A percentile compares a stretch with the other conserved stretches of the same genome.
phyloP scores from a whole-genome alignment of 2,329 filamentous ascomycete genomes.

The Nigrograna mackinnonii region DNA sequence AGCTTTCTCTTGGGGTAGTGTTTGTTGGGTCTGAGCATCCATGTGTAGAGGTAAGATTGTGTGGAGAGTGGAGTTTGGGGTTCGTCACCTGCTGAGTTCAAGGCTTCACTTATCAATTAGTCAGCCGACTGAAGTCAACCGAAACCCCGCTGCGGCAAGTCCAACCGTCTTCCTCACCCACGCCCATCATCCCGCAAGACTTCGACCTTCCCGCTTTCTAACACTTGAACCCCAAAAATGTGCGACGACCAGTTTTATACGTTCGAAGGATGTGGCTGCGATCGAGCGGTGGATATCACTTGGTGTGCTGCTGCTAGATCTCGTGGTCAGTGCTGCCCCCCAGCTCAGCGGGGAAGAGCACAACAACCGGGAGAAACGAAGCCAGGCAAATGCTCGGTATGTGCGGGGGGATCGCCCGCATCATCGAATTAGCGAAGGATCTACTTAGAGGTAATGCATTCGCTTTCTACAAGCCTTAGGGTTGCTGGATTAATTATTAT shows the following conservation, averaged over 20 bases:
- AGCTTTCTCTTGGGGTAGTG: conserved; percentile 8
- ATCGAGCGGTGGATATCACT: conserved; percentile 9
- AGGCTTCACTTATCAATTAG: no score
- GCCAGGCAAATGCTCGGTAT: conserved; percentile 6
- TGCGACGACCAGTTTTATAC: conserved; percentile 5
- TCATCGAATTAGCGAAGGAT: conserved; percentile 6
- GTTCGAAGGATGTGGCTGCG: conserved; percentile 7
- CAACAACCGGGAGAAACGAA: conserved; percentile 7
- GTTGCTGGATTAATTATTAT: no score
- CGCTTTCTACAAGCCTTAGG: no score
- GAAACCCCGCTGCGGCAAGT: no score
- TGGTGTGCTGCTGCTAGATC: conserved; percentile 6
- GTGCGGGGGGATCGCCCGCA: conserved; percentile 5
- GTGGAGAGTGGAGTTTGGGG: no score
- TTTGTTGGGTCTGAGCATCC: conserved; percentile 10
- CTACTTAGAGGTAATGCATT: no score
- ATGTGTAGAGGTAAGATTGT: no score
- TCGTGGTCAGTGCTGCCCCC: conserved; percentile 7
- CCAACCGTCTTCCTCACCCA: no score
- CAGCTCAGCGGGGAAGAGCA: conserved; percentile 7
- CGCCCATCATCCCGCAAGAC: conserved; percentile 1
- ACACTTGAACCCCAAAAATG: conserved; percentile 1
- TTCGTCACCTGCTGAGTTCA: no score
- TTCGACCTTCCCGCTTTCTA: conserved; percentile 1
- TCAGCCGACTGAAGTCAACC: no score